Base-by-base conservation (phyloP, 2,329 filamentous ascomycete species). In the Fragosphaeria purpurea region DNA sequence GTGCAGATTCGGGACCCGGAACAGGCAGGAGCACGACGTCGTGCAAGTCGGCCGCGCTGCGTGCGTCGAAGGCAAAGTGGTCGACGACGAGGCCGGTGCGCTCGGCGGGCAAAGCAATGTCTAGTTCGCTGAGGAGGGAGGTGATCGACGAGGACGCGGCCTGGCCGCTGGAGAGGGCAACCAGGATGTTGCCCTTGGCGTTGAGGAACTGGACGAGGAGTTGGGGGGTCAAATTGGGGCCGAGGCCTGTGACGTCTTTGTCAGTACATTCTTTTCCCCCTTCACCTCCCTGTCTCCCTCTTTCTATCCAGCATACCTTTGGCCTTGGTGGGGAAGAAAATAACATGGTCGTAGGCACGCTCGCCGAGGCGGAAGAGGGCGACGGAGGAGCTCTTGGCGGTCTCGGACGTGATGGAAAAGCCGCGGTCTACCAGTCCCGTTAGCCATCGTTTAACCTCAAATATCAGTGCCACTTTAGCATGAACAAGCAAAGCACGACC, bases 131-230 rank as follows among this genome's bases (percentile, higher is more conserved):
- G 47, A 97, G 85, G 51, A 95, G 76, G 41, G 85, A 85, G 57
- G 82, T 81, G 59, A 96, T 71, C 45, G 86, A 81, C 50, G 79
- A 81, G 11, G 91, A 82, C 3, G 85, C 83, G 12, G 84, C 69
- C 46, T 79, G 72, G 51, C 79, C 77, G 57, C 86, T 82, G 37
- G 89, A 89, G 55, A 96, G 82, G 34, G 88, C 82, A 51, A 97
- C 73, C 55, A 98, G 77, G 63, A 98, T 80, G 70, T 98, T 98
- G 67, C 93, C 93, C 53, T 93, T 76, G 51, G 83, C 68, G 68
- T 95, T 93, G 72, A 95, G 73, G 70, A 96, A 98, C 60, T 97
- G 81, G 66, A 97, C 78, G 58, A 98, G 80, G 56, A 84, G 72
- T 64, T 88, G 88, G 48, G 93, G 88, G 3, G 88, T 91, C 65